These are phyloP conservation scores for Elongisporangium undulatum DNA, from an alignment of 352 stramenopile genomes.

Conservation along the genomic window DNA sequence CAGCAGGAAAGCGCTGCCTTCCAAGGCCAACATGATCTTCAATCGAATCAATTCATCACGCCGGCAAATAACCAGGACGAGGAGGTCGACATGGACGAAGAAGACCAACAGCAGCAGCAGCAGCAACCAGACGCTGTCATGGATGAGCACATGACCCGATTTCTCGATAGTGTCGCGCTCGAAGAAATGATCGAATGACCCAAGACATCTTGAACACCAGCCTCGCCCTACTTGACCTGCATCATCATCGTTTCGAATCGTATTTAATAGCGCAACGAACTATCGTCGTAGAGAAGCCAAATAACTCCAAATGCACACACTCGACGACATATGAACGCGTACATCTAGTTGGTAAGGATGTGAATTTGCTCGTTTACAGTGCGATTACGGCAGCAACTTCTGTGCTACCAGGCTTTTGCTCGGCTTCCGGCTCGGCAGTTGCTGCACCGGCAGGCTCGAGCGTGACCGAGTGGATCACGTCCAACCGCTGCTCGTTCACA, in stretches of 20 bases:
- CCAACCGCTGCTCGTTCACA: constrained; percentile 69
- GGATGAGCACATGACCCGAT: constrained; percentile 76
- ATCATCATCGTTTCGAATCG: not conserved
- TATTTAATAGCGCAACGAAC: not conserved
- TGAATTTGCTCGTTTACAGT: not conserved
- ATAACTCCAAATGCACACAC: not conserved
- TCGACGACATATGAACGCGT: not conserved
- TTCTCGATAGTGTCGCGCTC: constrained; percentile 77
- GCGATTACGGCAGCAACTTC: constrained; percentile 1
- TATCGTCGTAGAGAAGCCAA: not conserved
- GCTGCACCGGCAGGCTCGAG: constrained; percentile 10
- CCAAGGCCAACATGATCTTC: not conserved
- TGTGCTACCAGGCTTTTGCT: constrained; percentile 3
- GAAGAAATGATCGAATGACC: constrained; percentile 68
- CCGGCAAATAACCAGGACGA: constrained; percentile 10
- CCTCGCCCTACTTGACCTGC: too few species aligned
- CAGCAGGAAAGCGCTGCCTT: not conserved
- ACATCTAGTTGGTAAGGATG: not conserved
- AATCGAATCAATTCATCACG: constrained; percentile 2
- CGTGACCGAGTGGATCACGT: constrained; percentile 67
- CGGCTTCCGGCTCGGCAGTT: not conserved
- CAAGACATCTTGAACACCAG: too few species aligned
- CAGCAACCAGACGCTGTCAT: constrained; percentile 12
- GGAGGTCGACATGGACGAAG: constrained; percentile 27
- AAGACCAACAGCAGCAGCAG: not conserved